phyloP scores from a whole-genome alignment of 2,329 filamentous ascomycete genomes.

The Fusarium sp. region DNA sequence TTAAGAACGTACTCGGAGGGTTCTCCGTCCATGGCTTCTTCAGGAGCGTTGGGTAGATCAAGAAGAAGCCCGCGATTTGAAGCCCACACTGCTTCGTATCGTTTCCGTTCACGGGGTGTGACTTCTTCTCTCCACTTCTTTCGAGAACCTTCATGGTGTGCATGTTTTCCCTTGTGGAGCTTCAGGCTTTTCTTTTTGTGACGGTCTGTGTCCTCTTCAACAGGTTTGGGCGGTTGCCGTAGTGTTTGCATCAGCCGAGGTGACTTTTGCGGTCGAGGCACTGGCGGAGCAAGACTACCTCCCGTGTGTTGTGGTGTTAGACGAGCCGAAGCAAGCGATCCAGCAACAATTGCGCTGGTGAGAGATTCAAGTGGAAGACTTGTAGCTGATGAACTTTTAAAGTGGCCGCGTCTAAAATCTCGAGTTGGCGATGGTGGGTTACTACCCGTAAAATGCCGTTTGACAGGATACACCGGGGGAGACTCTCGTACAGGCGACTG shows the following conservation, averaged over 20 bases:
- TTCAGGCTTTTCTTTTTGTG: conserved; percentile 62
- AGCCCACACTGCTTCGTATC: conserved; percentile 88
- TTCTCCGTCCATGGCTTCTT: conserved; percentile 40
- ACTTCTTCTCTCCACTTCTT: conserved; percentile 82
- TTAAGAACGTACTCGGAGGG: conserved; percentile 69
- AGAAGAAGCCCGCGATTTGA: conserved; percentile 76
- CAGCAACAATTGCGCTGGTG: conserved; percentile 79
- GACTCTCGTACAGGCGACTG: conserved; percentile 49
- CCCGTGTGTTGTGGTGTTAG: conserved; percentile 56
- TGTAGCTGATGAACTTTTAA: conserved; percentile 48
- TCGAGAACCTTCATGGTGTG: conserved; percentile 80
- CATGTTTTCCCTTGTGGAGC: conserved; percentile 69
- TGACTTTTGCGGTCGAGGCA: conserved; percentile 58
- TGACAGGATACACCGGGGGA: conserved; percentile 38
- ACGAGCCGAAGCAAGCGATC: conserved; percentile 75
- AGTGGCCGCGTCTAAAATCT: conserved; percentile 47
- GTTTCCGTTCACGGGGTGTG: conserved; percentile 76
- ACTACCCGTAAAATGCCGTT: conserved; percentile 38
- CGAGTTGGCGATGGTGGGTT: conserved; percentile 54
- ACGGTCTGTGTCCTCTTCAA: conserved; percentile 66
- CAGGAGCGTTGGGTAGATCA: conserved; percentile 39
- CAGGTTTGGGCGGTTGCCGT: conserved; percentile 63
- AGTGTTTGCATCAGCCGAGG: conserved; percentile 74
- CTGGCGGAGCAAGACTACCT: conserved; percentile 52
- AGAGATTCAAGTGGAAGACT: conserved; percentile 71